These are phyloP conservation scores for Cerioporus squamosus DNA, from an alignment of 1,284 basidiomycete genomes.

Conservation along the genomic window DNA sequence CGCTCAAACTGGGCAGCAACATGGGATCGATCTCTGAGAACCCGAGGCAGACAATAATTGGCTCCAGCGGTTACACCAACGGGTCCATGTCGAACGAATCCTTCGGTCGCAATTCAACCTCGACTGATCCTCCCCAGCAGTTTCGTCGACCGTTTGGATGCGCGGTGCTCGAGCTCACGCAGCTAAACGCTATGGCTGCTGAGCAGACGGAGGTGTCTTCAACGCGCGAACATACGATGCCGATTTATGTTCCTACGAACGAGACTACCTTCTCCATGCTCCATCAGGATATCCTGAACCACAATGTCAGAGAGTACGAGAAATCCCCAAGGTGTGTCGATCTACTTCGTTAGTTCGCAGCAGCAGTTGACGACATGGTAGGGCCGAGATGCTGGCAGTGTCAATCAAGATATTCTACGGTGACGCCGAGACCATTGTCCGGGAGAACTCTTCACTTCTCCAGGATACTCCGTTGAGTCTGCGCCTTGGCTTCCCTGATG, in stretches of 20 bases:
- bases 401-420: constrained; percentile 92
- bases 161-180: constrained; percentile 86
- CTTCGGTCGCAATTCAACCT: constrained; percentile 19
- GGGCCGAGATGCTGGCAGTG: constrained; percentile 87
- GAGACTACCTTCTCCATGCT: constrained; percentile 91
- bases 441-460: constrained; percentile 88
- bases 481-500: constrained; percentile 96
- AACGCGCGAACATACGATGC: constrained; percentile 83
- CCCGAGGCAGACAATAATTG: constrained; percentile 56
- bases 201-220: constrained; percentile 66
- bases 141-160: constrained; percentile 93
- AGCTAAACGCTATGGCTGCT: constrained; percentile 68
- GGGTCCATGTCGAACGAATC: constrained; percentile 14
- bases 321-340: constrained; percentile 75
- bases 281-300: constrained; percentile 92
- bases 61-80: constrained; percentile 11
- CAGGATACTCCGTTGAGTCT: constrained; percentile 83
- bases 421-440: constrained; percentile 73
- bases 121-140: constrained; percentile 37
- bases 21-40: constrained; percentile 52
- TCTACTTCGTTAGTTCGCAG: neutral
- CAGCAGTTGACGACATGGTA: constrained; percentile 33
- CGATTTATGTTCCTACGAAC: constrained; percentile 85
- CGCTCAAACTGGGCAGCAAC: constrained; percentile 74
- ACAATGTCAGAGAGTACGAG: constrained; percentile 81